phyloP scores from a whole-genome alignment of 2,329 filamentous ascomycete genomes.

The Achaetomium macrosporum region DNA sequence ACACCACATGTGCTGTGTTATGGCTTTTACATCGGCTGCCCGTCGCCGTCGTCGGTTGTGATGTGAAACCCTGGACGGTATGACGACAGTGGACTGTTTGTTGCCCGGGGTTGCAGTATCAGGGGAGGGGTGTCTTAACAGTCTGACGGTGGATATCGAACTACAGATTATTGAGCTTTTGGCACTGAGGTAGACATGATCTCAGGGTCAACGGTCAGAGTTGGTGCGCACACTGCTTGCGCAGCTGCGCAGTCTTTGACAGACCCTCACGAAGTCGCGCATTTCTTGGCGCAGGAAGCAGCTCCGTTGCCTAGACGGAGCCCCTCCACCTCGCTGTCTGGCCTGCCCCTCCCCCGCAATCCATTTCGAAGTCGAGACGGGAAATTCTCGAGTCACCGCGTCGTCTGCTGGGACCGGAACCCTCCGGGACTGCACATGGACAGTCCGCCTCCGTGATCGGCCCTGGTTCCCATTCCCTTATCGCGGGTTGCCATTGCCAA shows the following conservation, averaged over 20 bases:
- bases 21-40: too few relatives aligned
- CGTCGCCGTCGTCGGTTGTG: too few relatives aligned
- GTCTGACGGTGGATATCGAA: neutral
- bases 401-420: too few relatives aligned
- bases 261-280: neutral
- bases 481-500: slow-evolving; percentile 11
- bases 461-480: neutral
- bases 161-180: neutral
- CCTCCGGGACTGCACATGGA: neutral
- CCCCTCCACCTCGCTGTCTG: neutral
- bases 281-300: neutral
- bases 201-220: neutral
- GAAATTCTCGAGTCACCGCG: neutral
- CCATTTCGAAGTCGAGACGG: neutral
- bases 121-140: too few relatives aligned
- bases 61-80: too few relatives aligned
- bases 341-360: slow-evolving; percentile 8
- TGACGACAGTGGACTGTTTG: too few relatives aligned
- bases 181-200: neutral
- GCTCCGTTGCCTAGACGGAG: neutral
- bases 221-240: slow-evolving; percentile 15
- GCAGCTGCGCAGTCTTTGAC: slow-evolving; percentile 15
- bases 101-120: too few relatives aligned
- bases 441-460: neutral
- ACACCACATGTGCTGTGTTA: too few relatives aligned